Evolutionary conservation across 2,329 filamentous ascomycete genomes (phyloP), one percentile per base, ranked within the genome.

Genomic region (Fusarium abutilonis): DNA sequence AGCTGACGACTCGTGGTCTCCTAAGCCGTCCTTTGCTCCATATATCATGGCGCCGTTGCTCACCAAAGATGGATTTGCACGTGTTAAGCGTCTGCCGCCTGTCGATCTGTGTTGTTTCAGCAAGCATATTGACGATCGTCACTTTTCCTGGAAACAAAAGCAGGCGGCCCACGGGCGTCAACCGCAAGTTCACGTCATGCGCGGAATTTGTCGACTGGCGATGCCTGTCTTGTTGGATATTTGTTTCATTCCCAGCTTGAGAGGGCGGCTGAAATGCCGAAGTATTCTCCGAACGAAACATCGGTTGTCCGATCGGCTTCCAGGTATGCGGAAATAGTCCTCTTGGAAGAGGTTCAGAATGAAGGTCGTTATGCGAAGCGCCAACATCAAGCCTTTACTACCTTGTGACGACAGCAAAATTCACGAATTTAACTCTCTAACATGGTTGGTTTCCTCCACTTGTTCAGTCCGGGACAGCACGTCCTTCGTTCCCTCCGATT

Each of bases 91-190:
- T 14, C 14, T 50, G 62, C 44, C 46, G 56, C 14, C n/a, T 50
- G 62, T 47, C 32, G 51, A 65, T 56, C 56, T 50, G 23, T 47
- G 43, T 41, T 56, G 55, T 66, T 57, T 67, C 56, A 60, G 59
- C 44, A 31, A 41, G 35, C 50, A 54, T 44, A 29, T 56, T 42
- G 52, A 41, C 50, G 64, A 68, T 70, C 67, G 53, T 66, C 67
- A 58, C 54, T 53, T 45, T 47, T 49, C 50, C 14, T 23, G 56
- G 55, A 54, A 60, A 60, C 56, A 58, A 41, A 26, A 46, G 52
- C 55, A 21, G 28, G n/a, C 34, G 40, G 56, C 44, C 42, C 56
- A 58, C 61, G 38, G 17, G 19, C 38, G 21, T 38, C 49, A 59
- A 46, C 26, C 42, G 26, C 46, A 44, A 38, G 21, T 51, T 56